phyloP scores from a whole-genome alignment of 192 early-diverging fungal species.

The Coemansia sp. region DNA sequence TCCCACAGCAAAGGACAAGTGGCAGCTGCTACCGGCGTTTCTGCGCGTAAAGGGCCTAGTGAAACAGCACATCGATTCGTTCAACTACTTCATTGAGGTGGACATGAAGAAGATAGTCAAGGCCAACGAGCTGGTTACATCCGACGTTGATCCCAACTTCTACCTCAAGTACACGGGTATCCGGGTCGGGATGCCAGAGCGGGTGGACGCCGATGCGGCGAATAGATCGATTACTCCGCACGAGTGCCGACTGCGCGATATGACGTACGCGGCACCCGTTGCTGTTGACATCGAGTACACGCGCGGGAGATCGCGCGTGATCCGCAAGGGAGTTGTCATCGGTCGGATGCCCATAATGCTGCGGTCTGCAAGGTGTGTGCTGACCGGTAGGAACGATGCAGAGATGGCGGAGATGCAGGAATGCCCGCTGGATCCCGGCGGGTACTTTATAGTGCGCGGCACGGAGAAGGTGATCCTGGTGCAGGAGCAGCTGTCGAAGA shows the following conservation, averaged over 20 bases:
- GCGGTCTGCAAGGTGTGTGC: conserved; percentile 78
- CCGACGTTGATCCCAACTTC: conserved; percentile 92
- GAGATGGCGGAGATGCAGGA: conserved; percentile 88
- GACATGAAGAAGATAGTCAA: conserved; percentile 93
- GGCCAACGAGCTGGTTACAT: conserved; percentile 86
- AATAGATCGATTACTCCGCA: conserved; percentile 83
- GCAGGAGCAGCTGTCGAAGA: conserved; percentile 98
- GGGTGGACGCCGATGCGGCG: conserved; percentile 71
- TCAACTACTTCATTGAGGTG: conserved; percentile 96
- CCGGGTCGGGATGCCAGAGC: conserved; percentile 78
- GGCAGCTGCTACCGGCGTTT: conserved; percentile 96
- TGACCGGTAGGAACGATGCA: conserved; percentile 72
- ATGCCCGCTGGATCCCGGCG: conserved; percentile 96
- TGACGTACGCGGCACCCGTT: conserved; percentile 92
- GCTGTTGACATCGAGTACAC: conserved; percentile 93
- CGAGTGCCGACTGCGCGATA: conserved; percentile 94
- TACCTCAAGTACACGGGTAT: conserved; percentile 91
- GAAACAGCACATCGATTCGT: conserved; percentile 99
- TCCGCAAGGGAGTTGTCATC: conserved; percentile 78
- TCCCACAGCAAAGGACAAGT: conserved; percentile 79
- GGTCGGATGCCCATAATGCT: conserved; percentile 98
- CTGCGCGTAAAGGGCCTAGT: conserved; percentile 95
- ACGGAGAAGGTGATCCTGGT: conserved; percentile 97
- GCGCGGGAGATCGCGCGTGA: conserved; percentile 77
- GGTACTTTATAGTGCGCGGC: conserved; percentile 96